Conservation (phyloP, 2,329 filamentous ascomycete genomes). For the Chlorencoelia australis region DNA sequence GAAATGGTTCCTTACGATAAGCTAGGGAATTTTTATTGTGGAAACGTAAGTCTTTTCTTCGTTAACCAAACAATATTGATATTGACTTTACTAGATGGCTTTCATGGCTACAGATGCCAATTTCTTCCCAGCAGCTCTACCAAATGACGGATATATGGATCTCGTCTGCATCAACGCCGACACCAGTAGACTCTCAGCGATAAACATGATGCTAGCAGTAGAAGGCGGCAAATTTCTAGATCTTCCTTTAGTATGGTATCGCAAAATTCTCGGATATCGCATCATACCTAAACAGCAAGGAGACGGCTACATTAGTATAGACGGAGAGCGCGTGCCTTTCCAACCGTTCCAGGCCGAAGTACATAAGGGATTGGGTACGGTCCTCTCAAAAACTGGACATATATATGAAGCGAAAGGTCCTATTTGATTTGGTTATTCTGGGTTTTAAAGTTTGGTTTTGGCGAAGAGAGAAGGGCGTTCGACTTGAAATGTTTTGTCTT, state of each 20-base stretch:
- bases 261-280: constrained; percentile 80
- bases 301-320: constrained; percentile 83
- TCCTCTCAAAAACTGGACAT: constrained; percentile 65
- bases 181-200: constrained; percentile 53
- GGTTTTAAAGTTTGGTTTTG: constrained; percentile 7
- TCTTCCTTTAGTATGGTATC: constrained; percentile 64
- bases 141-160: constrained; percentile 79
- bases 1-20: constrained; percentile 61
- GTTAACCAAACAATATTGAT: neutral
- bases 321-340: constrained; percentile 81
- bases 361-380: constrained; percentile 70
- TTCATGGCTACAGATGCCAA: constrained; percentile 81
- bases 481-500: constrained; percentile 8
- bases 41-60: constrained; percentile 52
- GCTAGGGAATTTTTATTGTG: constrained; percentile 85
- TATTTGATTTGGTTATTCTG: constrained; percentile 6
- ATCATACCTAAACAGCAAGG: constrained; percentile 64
- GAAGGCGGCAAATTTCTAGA: constrained; percentile 72
- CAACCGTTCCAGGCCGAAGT: constrained; percentile 87
- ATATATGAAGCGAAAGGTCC: constrained; percentile 55
- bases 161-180: constrained; percentile 72
- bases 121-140: constrained; percentile 77
- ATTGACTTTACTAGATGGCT: constrained; percentile 52
- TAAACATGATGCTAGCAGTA: constrained; percentile 62
- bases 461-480: constrained; percentile 7